These are phyloP conservation scores for Eustoma russellianum DNA, from an alignment of 257 asterid genomes.

Conservation along the genomic window DNA sequence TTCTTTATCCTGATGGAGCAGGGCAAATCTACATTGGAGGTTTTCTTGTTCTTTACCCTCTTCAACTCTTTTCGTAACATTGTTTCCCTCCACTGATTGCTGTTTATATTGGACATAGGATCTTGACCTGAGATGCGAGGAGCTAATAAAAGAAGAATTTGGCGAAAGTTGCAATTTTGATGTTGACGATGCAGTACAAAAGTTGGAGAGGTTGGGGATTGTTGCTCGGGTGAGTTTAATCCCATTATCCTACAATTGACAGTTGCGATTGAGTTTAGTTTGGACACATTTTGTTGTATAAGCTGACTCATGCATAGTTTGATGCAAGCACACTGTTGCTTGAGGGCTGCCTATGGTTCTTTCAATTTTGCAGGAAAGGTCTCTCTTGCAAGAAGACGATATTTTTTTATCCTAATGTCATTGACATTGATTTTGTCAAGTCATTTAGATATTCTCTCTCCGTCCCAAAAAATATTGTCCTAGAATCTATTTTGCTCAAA, in stretches of 20 bases:
- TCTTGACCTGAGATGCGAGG: slow-evolving; percentile 87
- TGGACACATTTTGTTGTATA: background rate
- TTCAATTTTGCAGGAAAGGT: background rate
- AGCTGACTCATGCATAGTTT: too few species aligned
- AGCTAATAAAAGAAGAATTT: slow-evolving; percentile 82
- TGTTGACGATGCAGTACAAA: slow-evolving; percentile 87
- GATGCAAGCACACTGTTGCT: too few species aligned
- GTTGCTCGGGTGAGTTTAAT: slow-evolving; percentile 64
- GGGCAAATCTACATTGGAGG: slow-evolving; percentile 94
- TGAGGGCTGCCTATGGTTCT: background rate
- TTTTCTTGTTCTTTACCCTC: slow-evolving; percentile 15
- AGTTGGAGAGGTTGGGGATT: slow-evolving; percentile 83
- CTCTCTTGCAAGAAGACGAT: too few species aligned
- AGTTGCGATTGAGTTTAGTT: background rate
- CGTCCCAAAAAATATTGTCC: too few species aligned
- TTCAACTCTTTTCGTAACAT: slow-evolving; percentile 3
- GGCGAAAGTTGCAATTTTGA: slow-evolving; percentile 79
- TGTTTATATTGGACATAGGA: slow-evolving; percentile 36
- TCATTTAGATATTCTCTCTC: too few species aligned
- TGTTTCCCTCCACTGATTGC: slow-evolving; percentile 6
- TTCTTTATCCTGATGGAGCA: slow-evolving; percentile 94
- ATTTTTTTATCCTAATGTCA: too few species aligned
- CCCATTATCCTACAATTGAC: background rate
- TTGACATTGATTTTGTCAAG: too few species aligned
- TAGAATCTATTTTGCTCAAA: too few species aligned